Conservation (phyloP, 345 rosid species). For the Turritis glabra region DNA sequence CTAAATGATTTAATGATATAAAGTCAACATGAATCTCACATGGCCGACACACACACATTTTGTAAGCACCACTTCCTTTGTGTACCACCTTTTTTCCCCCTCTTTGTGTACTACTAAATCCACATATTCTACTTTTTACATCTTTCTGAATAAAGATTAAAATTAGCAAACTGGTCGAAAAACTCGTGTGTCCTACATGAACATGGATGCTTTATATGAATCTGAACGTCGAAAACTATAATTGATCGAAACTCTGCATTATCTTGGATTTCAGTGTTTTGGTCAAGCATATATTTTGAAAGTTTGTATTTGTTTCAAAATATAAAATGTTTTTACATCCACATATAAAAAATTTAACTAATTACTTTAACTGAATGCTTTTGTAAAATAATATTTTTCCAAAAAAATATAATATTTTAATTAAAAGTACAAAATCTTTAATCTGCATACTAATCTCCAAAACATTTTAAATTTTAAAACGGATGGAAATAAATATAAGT, state of each 20-base stretch:
- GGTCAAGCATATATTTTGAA: no score
- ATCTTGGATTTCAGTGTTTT: constrained; percentile 1
- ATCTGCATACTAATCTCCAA: no score
- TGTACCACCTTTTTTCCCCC: background rate
- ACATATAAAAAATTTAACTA: no score
- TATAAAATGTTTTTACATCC: no score
- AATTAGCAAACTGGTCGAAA: constrained; percentile 8
- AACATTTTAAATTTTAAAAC: no score
- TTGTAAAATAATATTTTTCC: no score
- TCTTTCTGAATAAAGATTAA: background rate
- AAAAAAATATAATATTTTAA: no score
- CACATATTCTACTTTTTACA: constrained; percentile 14
- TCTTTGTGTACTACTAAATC: constrained; percentile 23
- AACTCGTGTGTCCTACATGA: constrained; percentile 22
- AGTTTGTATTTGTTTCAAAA: no score
- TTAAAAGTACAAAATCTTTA: no score
- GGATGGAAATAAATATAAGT: no score
- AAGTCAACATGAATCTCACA: constrained; percentile 46
- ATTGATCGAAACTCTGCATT: background rate
- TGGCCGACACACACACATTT: constrained; percentile 54
- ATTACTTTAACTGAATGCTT: no score
- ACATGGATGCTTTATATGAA: constrained; percentile 16
- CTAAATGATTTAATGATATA: constrained; percentile 25
- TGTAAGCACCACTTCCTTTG: constrained; percentile 33
- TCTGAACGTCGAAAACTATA: constrained; percentile 3